Evolutionary conservation across 2,329 filamentous ascomycete genomes (phyloP).

Genomic region (Proliferodiscus dingleyae): DNA sequence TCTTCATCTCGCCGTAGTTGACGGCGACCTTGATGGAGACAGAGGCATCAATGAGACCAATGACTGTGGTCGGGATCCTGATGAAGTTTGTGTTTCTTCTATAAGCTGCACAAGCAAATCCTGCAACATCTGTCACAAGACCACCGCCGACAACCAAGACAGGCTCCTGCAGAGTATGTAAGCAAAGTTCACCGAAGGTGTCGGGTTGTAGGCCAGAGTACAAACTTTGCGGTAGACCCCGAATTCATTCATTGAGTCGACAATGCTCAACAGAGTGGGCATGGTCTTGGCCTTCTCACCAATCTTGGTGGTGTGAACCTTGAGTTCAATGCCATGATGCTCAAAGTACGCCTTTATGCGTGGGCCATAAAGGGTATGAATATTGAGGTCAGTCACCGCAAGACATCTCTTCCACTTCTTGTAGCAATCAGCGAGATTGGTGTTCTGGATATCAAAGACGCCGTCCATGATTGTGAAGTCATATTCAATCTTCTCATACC

Average conservation of each 20-base stretch:
- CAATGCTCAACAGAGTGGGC: slow-evolving; percentile 62
- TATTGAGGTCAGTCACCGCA: slow-evolving; percentile 67
- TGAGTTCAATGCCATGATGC: slow-evolving; percentile 56
- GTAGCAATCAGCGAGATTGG: slow-evolving; percentile 61
- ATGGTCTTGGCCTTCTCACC: slow-evolving; percentile 72
- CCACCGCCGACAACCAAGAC: slow-evolving; percentile 64
- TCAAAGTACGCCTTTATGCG: slow-evolving; percentile 64
- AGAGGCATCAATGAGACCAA: slow-evolving; percentile 69
- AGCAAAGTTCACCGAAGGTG: not conserved
- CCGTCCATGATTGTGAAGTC: slow-evolving; percentile 70
- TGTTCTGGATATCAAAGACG: slow-evolving; percentile 57
- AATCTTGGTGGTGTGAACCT: slow-evolving; percentile 68
- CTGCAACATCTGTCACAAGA: slow-evolving; percentile 68
- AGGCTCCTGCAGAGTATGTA: slow-evolving; percentile 44
- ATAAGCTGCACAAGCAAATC: slow-evolving; percentile 68
- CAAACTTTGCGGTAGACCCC: slow-evolving; percentile 59
- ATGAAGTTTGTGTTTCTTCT: slow-evolving; percentile 70
- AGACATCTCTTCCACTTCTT: slow-evolving; percentile 59
- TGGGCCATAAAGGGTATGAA: slow-evolving; percentile 62
- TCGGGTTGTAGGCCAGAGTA: slow-evolving; percentile 5
- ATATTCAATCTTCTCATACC: slow-evolving; percentile 73
- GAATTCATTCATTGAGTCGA: slow-evolving; percentile 70
- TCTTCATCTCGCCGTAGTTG: slow-evolving; percentile 74
- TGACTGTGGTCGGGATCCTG: slow-evolving; percentile 68
- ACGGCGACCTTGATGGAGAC: slow-evolving; percentile 76